phyloP scores from a whole-genome alignment of 2,329 filamentous ascomycete species.

The Fusarium transvaalense region DNA sequence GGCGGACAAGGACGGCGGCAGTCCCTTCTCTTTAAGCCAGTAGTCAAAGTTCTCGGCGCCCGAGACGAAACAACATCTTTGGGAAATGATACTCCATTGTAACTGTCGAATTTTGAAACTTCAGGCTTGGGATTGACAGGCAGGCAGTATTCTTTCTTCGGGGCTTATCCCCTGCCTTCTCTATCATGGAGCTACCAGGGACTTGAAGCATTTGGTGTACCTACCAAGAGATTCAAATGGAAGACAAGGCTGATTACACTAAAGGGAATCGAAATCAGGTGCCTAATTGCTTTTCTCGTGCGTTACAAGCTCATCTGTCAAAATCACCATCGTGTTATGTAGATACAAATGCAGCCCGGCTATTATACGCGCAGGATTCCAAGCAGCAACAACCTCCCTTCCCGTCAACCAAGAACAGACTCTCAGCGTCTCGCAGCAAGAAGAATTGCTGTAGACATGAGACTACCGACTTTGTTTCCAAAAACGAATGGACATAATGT shows the following conservation, averaged over 20 bases:
- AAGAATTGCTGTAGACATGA: not conserved
- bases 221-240: not conserved
- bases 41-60: not conserved
- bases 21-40: too few species aligned
- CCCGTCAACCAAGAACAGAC: not conserved
- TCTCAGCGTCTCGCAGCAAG: too few species aligned
- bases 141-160: not conserved
- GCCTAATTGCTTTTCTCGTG: rapidly evolving
- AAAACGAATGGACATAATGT: not conserved
- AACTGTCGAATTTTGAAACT: not conserved
- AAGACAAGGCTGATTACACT: too few species aligned
- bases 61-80: not conserved
- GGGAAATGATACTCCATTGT: not conserved
- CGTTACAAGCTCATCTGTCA: not conserved
- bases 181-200: not conserved
- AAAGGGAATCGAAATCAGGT: not conserved
- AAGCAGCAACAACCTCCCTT: not conserved
- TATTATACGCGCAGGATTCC: too few species aligned
- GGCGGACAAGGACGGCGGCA: not conserved
- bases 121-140: not conserved
- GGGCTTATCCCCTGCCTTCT: not conserved
- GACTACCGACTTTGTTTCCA: not conserved
- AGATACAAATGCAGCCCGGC: too few species aligned
- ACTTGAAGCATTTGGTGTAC: not conserved
- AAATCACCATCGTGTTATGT: rapidly evolving